Evolutionary conservation across 345 rosid species (phyloP).

Genomic region (Linum usitatissimum): DNA sequence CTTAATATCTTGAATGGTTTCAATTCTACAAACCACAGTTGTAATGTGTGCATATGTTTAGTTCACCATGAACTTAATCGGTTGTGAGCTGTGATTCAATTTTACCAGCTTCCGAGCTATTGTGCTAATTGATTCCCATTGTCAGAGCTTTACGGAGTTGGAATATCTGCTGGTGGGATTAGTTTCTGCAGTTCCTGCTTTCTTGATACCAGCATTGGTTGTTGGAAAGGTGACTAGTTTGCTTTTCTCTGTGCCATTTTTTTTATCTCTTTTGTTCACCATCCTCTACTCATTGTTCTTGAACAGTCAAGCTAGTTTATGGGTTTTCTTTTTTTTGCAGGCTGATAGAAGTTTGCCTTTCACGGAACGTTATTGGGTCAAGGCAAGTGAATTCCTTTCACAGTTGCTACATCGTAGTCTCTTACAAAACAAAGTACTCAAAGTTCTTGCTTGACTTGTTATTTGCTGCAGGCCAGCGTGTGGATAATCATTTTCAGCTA

Average conservation of each 20-base stretch:
- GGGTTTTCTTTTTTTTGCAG: conserved; percentile 29
- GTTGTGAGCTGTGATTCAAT: background rate
- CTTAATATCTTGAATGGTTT: too few relatives aligned
- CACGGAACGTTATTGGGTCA: conserved; percentile 92
- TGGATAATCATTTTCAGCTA: conserved; percentile 89
- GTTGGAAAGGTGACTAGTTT: conserved; percentile 55
- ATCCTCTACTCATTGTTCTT: background rate
- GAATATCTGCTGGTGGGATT: conserved; percentile 73
- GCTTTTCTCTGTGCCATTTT: background rate
- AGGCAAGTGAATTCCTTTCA: conserved; percentile 46
- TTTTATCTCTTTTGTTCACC: background rate
- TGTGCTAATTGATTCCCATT: background rate
- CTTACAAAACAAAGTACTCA: background rate
- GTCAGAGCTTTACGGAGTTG: conserved; percentile 77
- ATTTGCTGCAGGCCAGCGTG: conserved; percentile 60
- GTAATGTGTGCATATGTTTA: background rate
- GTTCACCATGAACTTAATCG: too few relatives aligned
- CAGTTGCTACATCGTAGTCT: background rate
- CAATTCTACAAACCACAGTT: too few relatives aligned
- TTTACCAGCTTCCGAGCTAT: background rate
- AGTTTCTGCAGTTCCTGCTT: conserved; percentile 78
- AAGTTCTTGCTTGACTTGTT: conserved; percentile 10
- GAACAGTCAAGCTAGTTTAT: background rate
- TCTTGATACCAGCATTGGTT: conserved; percentile 48
- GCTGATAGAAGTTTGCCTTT: conserved; percentile 55